Base-by-base conservation (phyloP, 1,139 yeast genomes). In the Candida mesenterica region DNA sequence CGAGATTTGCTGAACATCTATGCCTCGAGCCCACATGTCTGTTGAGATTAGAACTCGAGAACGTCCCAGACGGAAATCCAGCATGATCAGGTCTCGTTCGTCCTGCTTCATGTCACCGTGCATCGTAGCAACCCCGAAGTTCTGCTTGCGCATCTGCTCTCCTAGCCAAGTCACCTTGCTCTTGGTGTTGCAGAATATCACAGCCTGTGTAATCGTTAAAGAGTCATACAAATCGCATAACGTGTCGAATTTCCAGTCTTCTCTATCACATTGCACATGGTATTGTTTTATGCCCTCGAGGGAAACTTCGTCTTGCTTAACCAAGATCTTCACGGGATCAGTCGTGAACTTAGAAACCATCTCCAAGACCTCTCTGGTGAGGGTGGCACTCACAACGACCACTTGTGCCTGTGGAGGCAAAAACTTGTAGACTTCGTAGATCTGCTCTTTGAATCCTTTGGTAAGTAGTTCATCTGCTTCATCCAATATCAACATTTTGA, bases 31-130 rank as follows among this genome's bases (percentile, higher is more conserved):
- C 95, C 96, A 89, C 30, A 92, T 94, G 60, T 92, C 97, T 4
- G 98, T 92, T 16, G 97, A 86, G 30, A 92, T 89, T 41, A 92
- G 65, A 7, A 92, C 96, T 39, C 97, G 72, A 5, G 89, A 81
- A 46, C 76, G 77, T 0, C 92, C 92, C 18, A 81, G 63, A 46
- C 94, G 67, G 59, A 84, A 84, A 53, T 89, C 97, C 51, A 77
- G 78, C 97, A 92, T 92, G 43, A 90, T 82, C 38, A 72, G 67
- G 58, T 89, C 96, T 58, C 97, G 72, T 53, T 90, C 96, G 40
- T 83, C 88, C 62, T 92, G 97, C 52, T 85, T 83, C 96, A 92
- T 86, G 53, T 92, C 97, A 18, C 97, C 97, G 57, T 92, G 97
- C 95, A 92, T 90, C 7, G 96, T 74, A 4, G 82, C 87, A 13